These are phyloP conservation scores for Rubroboletus satanas DNA, from an alignment of 768 basidiomycete species.

Conservation along the genomic window DNA sequence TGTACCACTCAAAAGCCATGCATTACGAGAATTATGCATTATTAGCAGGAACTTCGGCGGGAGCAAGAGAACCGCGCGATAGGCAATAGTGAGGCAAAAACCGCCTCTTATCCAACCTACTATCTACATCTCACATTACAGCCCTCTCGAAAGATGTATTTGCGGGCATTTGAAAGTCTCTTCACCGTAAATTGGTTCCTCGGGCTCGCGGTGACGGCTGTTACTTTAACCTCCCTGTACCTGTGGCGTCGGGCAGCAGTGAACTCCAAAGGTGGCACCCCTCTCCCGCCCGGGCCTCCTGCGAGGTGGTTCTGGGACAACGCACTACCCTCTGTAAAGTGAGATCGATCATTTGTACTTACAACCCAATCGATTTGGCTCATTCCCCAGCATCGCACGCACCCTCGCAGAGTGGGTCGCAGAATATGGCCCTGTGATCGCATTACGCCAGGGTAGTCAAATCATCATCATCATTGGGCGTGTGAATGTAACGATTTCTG, in stretches of 20 bases:
- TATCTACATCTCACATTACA: neutral
- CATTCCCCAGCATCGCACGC: conserved; percentile 11
- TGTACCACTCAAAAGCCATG: no score
- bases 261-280: conserved; percentile 4
- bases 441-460: conserved; percentile 43
- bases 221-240: neutral
- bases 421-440: conserved; percentile 55
- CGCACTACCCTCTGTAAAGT: conserved; percentile 18
- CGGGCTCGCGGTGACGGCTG: neutral
- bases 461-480: conserved; percentile 20
- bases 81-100: no score
- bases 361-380: neutral
- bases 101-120: no score
- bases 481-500: conserved; percentile 14
- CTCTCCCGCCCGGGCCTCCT: conserved; percentile 27
- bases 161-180: neutral
- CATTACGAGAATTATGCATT: no score
- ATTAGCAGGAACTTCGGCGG: no score
- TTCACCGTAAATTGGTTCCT: neutral
- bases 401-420: conserved; percentile 50
- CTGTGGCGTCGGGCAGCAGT: neutral
- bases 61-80: no score
- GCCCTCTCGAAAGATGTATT: neutral
- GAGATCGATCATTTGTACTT: neutral
- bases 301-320: conserved; percentile 25